These are phyloP conservation scores for Elongisporangium prolatum DNA, from an alignment of 352 stramenopile species.

Conservation along the genomic window DNA sequence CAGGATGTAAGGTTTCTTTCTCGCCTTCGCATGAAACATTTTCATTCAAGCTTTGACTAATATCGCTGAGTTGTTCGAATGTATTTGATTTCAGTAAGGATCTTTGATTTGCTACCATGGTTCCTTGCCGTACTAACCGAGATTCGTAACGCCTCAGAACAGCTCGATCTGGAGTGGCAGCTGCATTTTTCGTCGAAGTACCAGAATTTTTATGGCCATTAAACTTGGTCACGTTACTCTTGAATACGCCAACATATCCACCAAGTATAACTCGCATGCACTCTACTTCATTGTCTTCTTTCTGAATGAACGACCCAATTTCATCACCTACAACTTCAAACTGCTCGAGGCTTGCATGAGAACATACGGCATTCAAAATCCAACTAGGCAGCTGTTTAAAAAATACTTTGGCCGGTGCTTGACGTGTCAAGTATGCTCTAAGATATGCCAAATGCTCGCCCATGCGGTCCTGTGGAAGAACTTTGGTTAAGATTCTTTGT, in stretches of 20 bases:
- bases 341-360: constrained; percentile 26
- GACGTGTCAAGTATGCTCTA: constrained; percentile 20
- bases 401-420: constrained; percentile 26
- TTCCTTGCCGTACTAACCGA: constrained; percentile 13
- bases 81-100: not conserved
- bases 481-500: constrained; percentile 18
- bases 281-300: constrained; percentile 20
- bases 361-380: constrained; percentile 24
- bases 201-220: not conserved
- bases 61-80: not conserved
- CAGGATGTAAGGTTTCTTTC: constrained; percentile 13
- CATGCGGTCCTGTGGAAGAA: constrained; percentile 33
- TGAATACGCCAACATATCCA: constrained; percentile 39
- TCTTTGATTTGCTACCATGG: not conserved
- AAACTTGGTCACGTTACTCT: constrained; percentile 3
- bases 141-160: constrained; percentile 26
- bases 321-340: constrained; percentile 16
- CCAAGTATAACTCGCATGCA: constrained; percentile 36
- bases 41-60: not conserved
- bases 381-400: constrained; percentile 28
- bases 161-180: constrained; percentile 9
- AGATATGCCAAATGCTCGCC: constrained; percentile 36
- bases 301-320: constrained; percentile 28
- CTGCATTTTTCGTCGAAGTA: not conserved
- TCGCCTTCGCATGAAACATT: not conserved